Base-by-base conservation (phyloP, 306 rosid species). In the Astragalus glycyphyllos region DNA sequence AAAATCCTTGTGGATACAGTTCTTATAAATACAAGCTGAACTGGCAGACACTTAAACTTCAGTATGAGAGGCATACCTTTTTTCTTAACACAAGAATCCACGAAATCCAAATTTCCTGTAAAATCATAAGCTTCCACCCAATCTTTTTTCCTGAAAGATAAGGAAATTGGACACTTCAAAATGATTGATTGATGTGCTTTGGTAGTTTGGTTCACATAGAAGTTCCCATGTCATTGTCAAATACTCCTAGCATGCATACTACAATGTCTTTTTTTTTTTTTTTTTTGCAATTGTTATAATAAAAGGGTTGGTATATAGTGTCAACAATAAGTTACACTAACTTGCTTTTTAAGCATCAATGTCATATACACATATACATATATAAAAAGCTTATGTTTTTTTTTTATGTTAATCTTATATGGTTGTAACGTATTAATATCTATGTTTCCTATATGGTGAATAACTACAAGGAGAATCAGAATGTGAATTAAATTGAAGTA, bases 91-190 rank as follows among this genome's bases (percentile, higher is more conserved):
- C 97, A 91, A 41, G 75, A 31, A 32, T 84, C 66, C 73, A 91
- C 76, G 31, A 91, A 91, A 40, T 76, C 92, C 75, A 78, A 50
- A 46, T 42, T 88, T 15, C 84, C 90, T 0, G 64, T 12, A 64
- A 75, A 91, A 79, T 88, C 78, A 69, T 86, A 91, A 13, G 97
- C 96, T 54, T 76, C 90, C 61, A 80, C 68, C 96, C 92, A 91
- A 85, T 91, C 97, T 12, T 74, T 60, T 14, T 74, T 49, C 82
- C 97, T 91, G 83, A 72, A 78, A 79, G 44, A 44, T 32, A 51
- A 50, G 54, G 8, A 67, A 58, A 37, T 35, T 5, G n/a, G n/a
- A 66, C 1, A 8, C 51, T 66, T 56, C 49, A 65, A 55, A 40
- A 45, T 20, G 2, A 20, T 0, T 20, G 29, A n/a, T 2, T n/a